Evolutionary conservation across 1,139 yeast species (phyloP), one percentile per base, ranked within the genome.

Genomic region (Blastobotrys buckinghamii): DNA sequence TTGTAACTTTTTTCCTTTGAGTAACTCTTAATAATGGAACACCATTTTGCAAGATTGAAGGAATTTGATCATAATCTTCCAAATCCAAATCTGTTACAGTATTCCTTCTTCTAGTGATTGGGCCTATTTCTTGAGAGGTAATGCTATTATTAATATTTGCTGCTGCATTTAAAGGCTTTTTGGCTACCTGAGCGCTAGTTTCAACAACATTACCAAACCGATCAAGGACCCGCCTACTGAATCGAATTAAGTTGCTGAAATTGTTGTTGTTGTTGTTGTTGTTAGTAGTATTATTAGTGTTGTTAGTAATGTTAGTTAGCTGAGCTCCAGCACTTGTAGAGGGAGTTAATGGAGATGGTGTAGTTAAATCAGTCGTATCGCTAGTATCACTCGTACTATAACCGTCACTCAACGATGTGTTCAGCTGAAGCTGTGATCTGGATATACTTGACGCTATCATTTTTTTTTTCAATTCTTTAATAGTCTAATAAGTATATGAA

Each of bases 1-100:
- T 69, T 55, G 81, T 75, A 36, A 81, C 79, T 57, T 76, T 77
- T 52, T 88, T 84, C 55, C 79, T 80, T 49, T 78, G 83, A 1
- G 95, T 84, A 24, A 85, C 77, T 56, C 87, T 77, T 34, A 83
- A 63, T 51, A 86, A 59, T 1, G 70, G 62, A 2, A 73, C 53
- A 2, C 79, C 78, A 0, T 55, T 52, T 8, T 59, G 54, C 3
- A 74, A 17, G 6, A 17, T 2, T 16, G 27, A n/a, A 2, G 45
- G 45, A 12, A 41, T 41, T 16, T 34, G 33, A 13, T 26, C 42
- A 27, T 24, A n/a, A 22, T 39, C 42, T 27, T 39, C 16, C 9
- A 35, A 10, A 26, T 40, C 42, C n/a, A 13, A 29, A 26, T n/a
- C 30, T 15, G 34, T 35, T 13, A 13, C 9, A 17, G 37, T 20